These are phyloP conservation scores for Melanopsichium pennsylvanicum DNA, from an alignment of 1,284 basidiomycete species.

Conservation along the genomic window DNA sequence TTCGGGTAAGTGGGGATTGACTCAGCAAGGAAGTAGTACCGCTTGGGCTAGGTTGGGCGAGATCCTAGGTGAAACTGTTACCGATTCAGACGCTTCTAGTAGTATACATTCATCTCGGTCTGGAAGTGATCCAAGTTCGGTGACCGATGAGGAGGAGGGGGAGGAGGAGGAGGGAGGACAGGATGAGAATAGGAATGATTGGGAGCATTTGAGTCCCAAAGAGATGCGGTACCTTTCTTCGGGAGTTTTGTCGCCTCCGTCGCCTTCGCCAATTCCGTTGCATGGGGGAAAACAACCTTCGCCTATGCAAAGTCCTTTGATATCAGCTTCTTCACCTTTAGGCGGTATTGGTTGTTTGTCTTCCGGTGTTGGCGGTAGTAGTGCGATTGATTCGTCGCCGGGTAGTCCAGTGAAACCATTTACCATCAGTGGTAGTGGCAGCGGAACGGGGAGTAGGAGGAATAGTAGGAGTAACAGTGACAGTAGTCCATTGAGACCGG, in stretches of 20 bases:
- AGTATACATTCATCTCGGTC: slow-evolving; percentile 14
- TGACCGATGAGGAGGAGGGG: slow-evolving; percentile 18
- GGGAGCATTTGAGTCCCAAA: slow-evolving; percentile 62
- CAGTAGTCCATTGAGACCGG: slow-evolving; percentile 49
- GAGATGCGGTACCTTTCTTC: slow-evolving; percentile 59
- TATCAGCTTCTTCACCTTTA: background rate
- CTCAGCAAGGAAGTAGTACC: slow-evolving; percentile 48
- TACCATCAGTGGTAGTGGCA: slow-evolving; percentile 16
- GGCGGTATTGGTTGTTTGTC: too few species aligned
- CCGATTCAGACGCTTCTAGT: slow-evolving; percentile 14
- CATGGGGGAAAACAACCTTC: slow-evolving; percentile 28
- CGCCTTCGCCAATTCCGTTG: slow-evolving; percentile 35
- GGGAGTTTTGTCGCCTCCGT: slow-evolving; percentile 30
- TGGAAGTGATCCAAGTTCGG: background rate
- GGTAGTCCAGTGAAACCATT: slow-evolving; percentile 28
- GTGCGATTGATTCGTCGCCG: too few species aligned
- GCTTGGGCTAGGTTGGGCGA: slow-evolving; percentile 60
- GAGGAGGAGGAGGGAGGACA: slow-evolving; percentile 9
- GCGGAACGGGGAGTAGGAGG: slow-evolving; percentile 26
- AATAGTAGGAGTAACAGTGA: slow-evolving; percentile 44
- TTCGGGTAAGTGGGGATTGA: slow-evolving; percentile 55
- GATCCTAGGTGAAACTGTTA: slow-evolving; percentile 50
- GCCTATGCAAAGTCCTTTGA: slow-evolving; percentile 20
- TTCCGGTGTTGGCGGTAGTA: too few species aligned
- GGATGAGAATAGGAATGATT: slow-evolving; percentile 57